Conservation (phyloP, 2,329 filamentous ascomycete genomes). For the Amylocarpus encephaloides region DNA sequence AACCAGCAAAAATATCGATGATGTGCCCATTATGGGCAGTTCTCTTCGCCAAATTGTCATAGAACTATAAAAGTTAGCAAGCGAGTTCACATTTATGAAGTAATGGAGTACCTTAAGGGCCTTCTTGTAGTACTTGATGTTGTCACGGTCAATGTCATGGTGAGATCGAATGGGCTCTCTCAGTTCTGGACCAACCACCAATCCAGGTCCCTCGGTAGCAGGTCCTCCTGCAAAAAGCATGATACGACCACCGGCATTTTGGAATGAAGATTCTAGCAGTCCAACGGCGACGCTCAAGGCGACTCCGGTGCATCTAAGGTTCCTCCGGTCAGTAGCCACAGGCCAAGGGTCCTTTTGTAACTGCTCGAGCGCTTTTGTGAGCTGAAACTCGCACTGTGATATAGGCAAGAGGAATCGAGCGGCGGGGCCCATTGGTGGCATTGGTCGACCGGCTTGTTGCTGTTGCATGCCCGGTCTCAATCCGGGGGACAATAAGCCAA, state of each 20-base stretch:
- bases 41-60: slow-evolving; percentile 87
- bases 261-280: slow-evolving; percentile 87
- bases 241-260: slow-evolving; percentile 88
- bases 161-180: slow-evolving; percentile 96
- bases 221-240: slow-evolving; percentile 97
- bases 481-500: slow-evolving; percentile 69
- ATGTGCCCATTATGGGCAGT: slow-evolving; percentile 95
- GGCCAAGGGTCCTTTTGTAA: slow-evolving; percentile 97
- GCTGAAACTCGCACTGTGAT: slow-evolving; percentile 92
- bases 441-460: slow-evolving; percentile 67
- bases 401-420: slow-evolving; percentile 90
- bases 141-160: slow-evolving; percentile 97
- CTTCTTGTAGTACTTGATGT: slow-evolving; percentile 99
- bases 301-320: slow-evolving; percentile 87
- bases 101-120: slow-evolving; percentile 68
- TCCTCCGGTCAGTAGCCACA: slow-evolving; percentile 85
- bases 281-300: slow-evolving; percentile 94
- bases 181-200: slow-evolving; percentile 93
- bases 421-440: slow-evolving; percentile 70
- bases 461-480: slow-evolving; percentile 64
- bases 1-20: slow-evolving; percentile 96
- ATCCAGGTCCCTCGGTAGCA: slow-evolving; percentile 90
- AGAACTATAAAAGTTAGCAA: slow-evolving; percentile 58
- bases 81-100: neutral
- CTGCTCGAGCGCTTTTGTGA: slow-evolving; percentile 92